phyloP scores from a whole-genome alignment of 2,329 filamentous ascomycete species.

The Zelopaecilomyces penicillatus region DNA sequence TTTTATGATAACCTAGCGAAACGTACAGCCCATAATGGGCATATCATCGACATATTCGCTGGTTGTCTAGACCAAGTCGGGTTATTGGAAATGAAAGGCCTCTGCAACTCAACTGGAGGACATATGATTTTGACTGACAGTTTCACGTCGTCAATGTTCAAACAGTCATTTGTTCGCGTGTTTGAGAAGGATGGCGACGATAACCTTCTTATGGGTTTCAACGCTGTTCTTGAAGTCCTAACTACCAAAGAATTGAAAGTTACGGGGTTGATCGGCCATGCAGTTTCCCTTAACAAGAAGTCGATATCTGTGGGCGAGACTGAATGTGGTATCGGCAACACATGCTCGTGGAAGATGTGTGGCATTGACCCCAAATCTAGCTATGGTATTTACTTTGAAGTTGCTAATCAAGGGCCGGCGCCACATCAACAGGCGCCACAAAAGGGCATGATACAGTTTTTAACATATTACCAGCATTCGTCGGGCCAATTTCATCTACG shows the following conservation, averaged over 20 bases:
- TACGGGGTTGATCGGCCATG: constrained; percentile 92
- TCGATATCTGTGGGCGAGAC: constrained; percentile 95
- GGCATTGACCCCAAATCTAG: constrained; percentile 90
- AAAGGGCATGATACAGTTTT: constrained; percentile 93
- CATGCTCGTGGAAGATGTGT: constrained; percentile 99
- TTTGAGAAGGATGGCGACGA: constrained; percentile 96
- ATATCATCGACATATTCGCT: constrained; percentile 95
- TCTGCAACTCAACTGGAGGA: constrained; percentile 91
- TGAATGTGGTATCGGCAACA: constrained; percentile 96
- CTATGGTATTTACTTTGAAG: constrained; percentile 96
- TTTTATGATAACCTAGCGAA: constrained; percentile 95
- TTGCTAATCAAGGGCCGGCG: constrained; percentile 85
- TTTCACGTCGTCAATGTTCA: constrained; percentile 98
- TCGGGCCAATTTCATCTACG: constrained; percentile 93
- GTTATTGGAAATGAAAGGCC: constrained; percentile 93
- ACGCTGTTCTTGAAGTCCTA: constrained; percentile 87
- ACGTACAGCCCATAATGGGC: constrained; percentile 89
- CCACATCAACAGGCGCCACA: constrained; percentile 79
- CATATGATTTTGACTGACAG: constrained; percentile 98
- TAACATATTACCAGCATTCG: constrained; percentile 97
- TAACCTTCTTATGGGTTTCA: constrained; percentile 96
- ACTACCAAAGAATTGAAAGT: constrained; percentile 98
- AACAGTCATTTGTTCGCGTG: constrained; percentile 92
- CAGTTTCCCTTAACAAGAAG: constrained; percentile 95
- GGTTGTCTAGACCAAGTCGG: constrained; percentile 97